phyloP scores from a whole-genome alignment of 75 land plant species.

The Selaginella tamariscina region DNA sequence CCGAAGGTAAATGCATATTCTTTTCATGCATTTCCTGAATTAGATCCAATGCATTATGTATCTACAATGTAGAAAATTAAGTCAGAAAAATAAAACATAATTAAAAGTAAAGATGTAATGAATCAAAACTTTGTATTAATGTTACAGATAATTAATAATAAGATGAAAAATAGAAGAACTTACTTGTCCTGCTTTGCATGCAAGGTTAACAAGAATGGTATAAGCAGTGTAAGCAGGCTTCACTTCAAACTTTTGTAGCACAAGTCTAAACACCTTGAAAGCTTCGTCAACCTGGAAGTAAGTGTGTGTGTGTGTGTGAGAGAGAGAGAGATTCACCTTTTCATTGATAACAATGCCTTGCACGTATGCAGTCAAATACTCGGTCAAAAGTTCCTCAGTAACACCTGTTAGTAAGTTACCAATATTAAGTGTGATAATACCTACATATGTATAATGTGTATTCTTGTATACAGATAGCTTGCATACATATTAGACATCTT shows the following conservation, averaged over 20 bases:
- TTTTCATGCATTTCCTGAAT: slow-evolving; percentile 6
- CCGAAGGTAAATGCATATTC: neutral
- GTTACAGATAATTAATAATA: too few relatives aligned
- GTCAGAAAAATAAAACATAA: neutral
- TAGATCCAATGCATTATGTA: neutral
- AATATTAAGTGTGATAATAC: too few relatives aligned
- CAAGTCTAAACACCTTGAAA: too few relatives aligned
- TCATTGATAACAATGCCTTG: neutral
- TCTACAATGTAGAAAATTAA: neutral
- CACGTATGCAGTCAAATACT: neutral
- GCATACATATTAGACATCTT: neutral
- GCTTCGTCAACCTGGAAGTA: too few relatives aligned
- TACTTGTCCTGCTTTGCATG: neutral
- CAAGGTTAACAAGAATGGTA: neutral
- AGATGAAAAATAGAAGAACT: too few relatives aligned
- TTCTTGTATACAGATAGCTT: too few relatives aligned
- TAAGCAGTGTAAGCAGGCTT: neutral
- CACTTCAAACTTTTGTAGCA: too few relatives aligned
- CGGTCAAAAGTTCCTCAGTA: neutral
- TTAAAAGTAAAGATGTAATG: too few relatives aligned
- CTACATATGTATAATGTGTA: too few relatives aligned
- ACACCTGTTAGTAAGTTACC: neutral
- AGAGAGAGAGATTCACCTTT: slow-evolving; percentile 2
- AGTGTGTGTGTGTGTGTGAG: too few relatives aligned
- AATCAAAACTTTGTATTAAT: too few relatives aligned